Evolutionary conservation across 352 stramenopile species (phyloP).

Genomic region (Globisporangium solare): DNA sequence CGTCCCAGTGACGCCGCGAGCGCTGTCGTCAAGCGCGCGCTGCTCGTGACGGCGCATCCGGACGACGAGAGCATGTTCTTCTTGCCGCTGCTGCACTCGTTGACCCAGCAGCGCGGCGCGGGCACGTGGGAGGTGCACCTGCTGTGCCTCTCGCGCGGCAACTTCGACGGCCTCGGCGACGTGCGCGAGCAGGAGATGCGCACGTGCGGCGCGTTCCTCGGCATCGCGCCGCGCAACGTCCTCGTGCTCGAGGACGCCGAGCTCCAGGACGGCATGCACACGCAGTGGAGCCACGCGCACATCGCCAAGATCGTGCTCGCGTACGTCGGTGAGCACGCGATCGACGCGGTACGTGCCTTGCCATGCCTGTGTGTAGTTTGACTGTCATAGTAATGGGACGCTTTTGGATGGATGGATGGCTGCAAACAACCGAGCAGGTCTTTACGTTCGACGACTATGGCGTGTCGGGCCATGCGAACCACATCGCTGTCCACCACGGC

Average conservation of each 20-base stretch:
- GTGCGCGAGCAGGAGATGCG: constrained; percentile 83
- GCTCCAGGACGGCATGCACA: constrained; percentile 85
- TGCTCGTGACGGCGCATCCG: constrained; percentile 93
- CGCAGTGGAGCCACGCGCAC: constrained; percentile 59
- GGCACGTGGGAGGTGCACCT: constrained; percentile 65
- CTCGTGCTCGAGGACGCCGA: constrained; percentile 70
- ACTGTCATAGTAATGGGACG: too few relatives aligned
- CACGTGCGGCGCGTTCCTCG: constrained; percentile 44
- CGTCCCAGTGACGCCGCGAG: not conserved
- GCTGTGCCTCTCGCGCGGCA: constrained; percentile 90
- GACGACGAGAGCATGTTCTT: constrained; percentile 99
- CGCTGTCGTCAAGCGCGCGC: constrained; percentile 32
- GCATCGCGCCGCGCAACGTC: constrained; percentile 41
- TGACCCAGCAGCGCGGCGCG: constrained; percentile 14
- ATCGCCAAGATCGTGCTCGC: constrained; percentile 55
- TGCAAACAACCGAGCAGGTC: constrained; percentile 48
- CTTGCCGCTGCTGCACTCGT: constrained; percentile 80
- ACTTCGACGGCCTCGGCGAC: constrained; percentile 89
- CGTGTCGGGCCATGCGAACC: constrained; percentile 93
- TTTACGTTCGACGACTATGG: constrained; percentile 94
- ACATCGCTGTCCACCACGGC: constrained; percentile 73
- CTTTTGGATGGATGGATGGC: too few relatives aligned
- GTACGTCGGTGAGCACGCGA: constrained; percentile 48
- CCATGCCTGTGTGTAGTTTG: too few relatives aligned
- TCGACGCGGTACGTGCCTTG: constrained; percentile 50